phyloP scores from a whole-genome alignment of 345 rosid species.

The Streptanthus diversifolius region DNA sequence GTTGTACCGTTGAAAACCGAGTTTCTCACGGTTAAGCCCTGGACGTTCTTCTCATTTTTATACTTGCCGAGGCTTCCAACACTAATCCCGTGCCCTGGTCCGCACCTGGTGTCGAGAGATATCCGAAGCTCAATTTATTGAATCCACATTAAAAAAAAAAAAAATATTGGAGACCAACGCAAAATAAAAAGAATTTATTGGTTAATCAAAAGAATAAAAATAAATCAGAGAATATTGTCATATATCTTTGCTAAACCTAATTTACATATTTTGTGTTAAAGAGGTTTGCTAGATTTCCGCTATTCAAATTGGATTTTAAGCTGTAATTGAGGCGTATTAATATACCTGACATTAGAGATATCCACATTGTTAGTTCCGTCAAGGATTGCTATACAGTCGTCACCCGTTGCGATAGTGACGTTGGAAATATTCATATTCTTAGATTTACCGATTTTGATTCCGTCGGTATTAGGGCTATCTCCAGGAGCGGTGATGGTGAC shows the following conservation, averaged over 20 bases:
- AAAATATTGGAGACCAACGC: background rate
- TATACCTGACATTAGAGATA: constrained; percentile 25
- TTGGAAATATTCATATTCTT: background rate
- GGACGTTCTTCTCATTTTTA: constrained; percentile 3
- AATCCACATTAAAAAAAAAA: background rate
- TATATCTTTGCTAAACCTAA: background rate
- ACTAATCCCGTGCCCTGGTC: constrained; percentile 42
- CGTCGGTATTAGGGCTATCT: constrained; percentile 39
- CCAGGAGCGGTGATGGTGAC: constrained; percentile 27
- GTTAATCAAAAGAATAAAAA: background rate
- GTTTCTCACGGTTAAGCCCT: constrained; percentile 25
- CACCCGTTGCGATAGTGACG: constrained; percentile 32
- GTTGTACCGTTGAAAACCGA: constrained; percentile 27
- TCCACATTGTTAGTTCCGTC: constrained; percentile 27
- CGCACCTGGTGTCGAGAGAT: constrained; percentile 15
- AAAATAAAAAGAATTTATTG: background rate
- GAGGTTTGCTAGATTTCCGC: background rate
- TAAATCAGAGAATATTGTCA: background rate
- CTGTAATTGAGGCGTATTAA: background rate
- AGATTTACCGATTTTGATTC: constrained; percentile 39
- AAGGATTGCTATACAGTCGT: constrained; percentile 38
- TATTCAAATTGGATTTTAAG: background rate
- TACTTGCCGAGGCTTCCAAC: constrained; percentile 28
- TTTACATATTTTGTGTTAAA: background rate
- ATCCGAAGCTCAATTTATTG: background rate